Evolutionary conservation across 306 rosid species (phyloP).

Genomic region (Arachis stenosperma): DNA sequence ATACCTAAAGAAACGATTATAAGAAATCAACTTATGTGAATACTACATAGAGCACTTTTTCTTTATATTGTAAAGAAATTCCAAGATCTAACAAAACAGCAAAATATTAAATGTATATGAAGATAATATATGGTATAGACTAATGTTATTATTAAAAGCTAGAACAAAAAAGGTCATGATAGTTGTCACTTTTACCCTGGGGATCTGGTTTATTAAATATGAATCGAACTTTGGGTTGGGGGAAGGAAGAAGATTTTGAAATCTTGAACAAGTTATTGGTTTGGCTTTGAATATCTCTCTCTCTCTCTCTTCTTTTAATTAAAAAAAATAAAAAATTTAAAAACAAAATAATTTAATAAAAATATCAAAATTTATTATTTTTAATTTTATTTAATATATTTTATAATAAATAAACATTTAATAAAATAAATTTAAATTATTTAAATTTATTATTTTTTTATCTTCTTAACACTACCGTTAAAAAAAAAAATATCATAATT

Average conservation of each 20-base stretch:
- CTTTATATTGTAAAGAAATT: background rate
- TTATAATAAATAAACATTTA: too few relatives aligned
- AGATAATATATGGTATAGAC: background rate
- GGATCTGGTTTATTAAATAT: constrained; percentile 37
- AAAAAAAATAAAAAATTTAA: too few relatives aligned
- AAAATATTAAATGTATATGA: background rate
- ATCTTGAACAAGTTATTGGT: constrained; percentile 24
- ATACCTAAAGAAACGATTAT: background rate
- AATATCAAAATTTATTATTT: too few relatives aligned
- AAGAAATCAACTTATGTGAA: background rate
- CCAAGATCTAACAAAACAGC: background rate
- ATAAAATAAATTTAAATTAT: too few relatives aligned
- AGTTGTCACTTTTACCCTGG: constrained; percentile 25
- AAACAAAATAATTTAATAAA: too few relatives aligned
- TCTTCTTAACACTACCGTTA: too few relatives aligned
- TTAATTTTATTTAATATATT: too few relatives aligned
- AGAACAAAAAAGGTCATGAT: constrained; percentile 29
- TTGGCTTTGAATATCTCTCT: background rate
- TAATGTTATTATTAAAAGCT: background rate
- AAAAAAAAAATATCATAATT: too few relatives aligned
- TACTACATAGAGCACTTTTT: background rate
- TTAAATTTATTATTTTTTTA: too few relatives aligned
- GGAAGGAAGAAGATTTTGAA: background rate
- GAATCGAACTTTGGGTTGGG: constrained; percentile 2
- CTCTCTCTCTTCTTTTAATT: too few relatives aligned